Percentiles rank a stretch among this genome's conserved stretches.
Conservation (phyloP, 2,329 filamentous ascomycete species). For the Daldinia eschscholtzii region DNA sequence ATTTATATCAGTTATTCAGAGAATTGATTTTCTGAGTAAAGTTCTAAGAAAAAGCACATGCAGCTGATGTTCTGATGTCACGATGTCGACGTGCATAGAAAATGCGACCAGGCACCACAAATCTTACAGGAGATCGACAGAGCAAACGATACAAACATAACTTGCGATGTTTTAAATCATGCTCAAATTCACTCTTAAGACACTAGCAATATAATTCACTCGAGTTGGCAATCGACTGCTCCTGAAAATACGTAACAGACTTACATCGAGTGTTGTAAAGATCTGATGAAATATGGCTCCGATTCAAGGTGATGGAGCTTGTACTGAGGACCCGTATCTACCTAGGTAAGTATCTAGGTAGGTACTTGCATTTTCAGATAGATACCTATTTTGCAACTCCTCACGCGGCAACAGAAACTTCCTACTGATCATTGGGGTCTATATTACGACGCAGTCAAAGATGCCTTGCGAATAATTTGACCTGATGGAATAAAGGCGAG, state of each 20-base stretch:
- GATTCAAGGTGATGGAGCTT: not conserved
- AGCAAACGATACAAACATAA: constrained; percentile 6
- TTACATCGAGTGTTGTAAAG: not conserved
- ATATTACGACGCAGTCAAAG: not conserved
- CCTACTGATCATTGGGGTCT: not conserved
- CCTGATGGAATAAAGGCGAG: not conserved
- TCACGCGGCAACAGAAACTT: not conserved
- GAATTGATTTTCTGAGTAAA: not conserved
- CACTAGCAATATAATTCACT: not conserved
- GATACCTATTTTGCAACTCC: not conserved
- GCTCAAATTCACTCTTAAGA: not conserved
- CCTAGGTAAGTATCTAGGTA: too few relatives aligned
- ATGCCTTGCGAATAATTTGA: not conserved
- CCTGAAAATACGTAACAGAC: not conserved
- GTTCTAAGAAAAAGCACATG: not conserved
- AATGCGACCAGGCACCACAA: constrained; percentile 8
- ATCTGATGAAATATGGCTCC: constrained; percentile 1
- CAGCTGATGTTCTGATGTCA: constrained; percentile 12
- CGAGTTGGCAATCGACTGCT: not conserved
- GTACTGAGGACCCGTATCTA: not conserved
- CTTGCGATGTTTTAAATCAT: not conserved
- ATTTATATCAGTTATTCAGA: not conserved
- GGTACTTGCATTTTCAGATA: not conserved
- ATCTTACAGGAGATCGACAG: not conserved
- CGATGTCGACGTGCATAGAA: constrained; percentile 2